A percentile compares a stretch with the other conserved stretches of the same genome.
These are phyloP conservation scores for Mycosarcoma mackinlayi DNA, from an alignment of 1,284 basidiomycete genomes.

Conservation along the genomic window DNA sequence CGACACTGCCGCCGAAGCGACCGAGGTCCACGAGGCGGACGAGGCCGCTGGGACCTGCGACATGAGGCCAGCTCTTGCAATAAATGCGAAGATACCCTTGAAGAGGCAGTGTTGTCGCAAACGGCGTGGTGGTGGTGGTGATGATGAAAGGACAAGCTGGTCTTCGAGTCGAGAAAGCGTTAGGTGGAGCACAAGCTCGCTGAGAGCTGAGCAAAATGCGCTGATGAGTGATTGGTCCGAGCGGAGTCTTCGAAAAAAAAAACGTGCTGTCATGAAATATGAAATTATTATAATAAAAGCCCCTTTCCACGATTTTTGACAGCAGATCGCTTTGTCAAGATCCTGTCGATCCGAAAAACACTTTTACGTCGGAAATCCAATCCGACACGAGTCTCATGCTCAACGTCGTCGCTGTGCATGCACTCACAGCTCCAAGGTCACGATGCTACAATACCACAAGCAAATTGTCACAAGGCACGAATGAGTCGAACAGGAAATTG, in stretches of 20 bases:
- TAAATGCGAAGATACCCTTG: background rate
- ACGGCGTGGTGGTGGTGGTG: background rate
- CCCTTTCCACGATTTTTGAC: no score
- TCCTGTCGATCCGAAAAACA: no score
- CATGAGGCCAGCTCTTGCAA: constrained; percentile 18
- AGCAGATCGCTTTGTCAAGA: background rate
- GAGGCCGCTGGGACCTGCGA: constrained; percentile 35
- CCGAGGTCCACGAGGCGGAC: constrained; percentile 26
- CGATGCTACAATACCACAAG: no score
- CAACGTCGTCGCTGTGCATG: constrained; percentile 19
- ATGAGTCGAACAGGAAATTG: no score
- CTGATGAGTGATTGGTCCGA: constrained; percentile 4
- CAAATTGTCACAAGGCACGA: background rate
- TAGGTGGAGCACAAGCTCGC: background rate
- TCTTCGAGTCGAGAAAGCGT: no score
- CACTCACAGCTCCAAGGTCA: no score
- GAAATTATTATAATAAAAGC: constrained; percentile 2
- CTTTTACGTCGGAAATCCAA: no score
- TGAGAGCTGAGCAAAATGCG: background rate
- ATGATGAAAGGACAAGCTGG: background rate
- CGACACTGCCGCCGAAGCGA: constrained; percentile 17
- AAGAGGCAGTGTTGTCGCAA: no score
- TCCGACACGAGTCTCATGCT: no score
- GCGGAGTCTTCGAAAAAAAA: background rate
- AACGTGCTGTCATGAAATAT: background rate